A percentile compares a stretch with the other conserved stretches of the same genome.
Conservation (phyloP, 139 green algal genomes). For the Bryopsis sp. region DNA sequence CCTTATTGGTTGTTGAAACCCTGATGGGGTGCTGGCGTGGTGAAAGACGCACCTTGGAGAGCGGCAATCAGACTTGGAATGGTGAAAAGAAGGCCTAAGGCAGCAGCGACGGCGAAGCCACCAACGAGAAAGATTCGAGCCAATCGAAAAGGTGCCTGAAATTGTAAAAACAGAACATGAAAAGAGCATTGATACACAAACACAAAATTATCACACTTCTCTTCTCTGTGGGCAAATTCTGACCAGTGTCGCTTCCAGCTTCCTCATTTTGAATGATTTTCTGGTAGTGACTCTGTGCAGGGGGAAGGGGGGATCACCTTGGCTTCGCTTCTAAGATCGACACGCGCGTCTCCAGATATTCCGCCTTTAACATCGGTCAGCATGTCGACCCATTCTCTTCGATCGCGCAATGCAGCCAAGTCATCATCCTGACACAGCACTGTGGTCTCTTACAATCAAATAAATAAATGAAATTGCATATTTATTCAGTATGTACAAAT, state of each 20-base stretch:
- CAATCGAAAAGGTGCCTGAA: constrained; percentile 74
- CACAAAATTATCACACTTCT: neutral
- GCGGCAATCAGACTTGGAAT: constrained; percentile 39
- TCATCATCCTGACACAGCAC: constrained; percentile 74
- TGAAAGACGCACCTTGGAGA: constrained; percentile 36
- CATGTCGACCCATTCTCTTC: constrained; percentile 73
- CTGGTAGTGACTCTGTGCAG: neutral
- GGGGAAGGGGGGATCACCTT: constrained; percentile 26
- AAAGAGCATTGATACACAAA: neutral
- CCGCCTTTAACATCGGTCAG: constrained; percentile 49
- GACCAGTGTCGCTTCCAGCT: neutral
- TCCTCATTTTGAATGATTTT: neutral
- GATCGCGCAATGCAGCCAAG: constrained; percentile 60
- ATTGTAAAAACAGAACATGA: neutral
- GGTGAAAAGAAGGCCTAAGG: constrained; percentile 76
- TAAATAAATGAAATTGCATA: constrained; percentile 11
- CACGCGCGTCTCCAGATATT: constrained; percentile 40
- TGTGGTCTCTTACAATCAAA: neutral
- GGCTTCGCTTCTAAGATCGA: constrained; percentile 52
- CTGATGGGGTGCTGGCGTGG: constrained; percentile 1
- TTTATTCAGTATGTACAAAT: no score
- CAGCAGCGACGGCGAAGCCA: constrained; percentile 51
- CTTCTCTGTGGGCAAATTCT: no score
- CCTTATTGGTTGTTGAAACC: constrained; percentile 17
- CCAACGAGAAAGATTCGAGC: constrained; percentile 65